phyloP scores from a whole-genome alignment of 1,139 yeast genomes.

The Suhomyces kunorum region DNA sequence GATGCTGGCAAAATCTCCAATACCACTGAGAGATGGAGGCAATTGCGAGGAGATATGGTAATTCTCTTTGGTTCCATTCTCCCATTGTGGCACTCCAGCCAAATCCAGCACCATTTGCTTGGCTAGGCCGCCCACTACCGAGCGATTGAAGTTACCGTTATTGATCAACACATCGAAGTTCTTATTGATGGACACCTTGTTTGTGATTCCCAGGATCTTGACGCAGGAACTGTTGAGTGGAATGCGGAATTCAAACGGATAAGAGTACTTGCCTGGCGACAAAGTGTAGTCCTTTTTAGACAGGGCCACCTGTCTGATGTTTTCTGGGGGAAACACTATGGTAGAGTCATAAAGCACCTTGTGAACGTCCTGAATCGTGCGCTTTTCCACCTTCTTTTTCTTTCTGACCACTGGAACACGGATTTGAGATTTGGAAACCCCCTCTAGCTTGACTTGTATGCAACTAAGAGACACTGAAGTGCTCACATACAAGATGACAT shows the following conservation, averaged over 20 bases:
- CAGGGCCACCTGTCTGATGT: conserved; percentile 48
- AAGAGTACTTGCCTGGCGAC: conserved; percentile 59
- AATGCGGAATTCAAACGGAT: conserved; percentile 57
- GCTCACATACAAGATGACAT: conserved; percentile 44
- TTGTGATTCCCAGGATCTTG: conserved; percentile 44
- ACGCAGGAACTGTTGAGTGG: conserved; percentile 55
- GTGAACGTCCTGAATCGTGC: conserved; percentile 45
- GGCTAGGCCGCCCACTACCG: conserved; percentile 26
- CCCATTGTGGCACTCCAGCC: conserved; percentile 7
- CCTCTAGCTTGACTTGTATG: conserved; percentile 63
- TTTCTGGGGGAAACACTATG: conserved; percentile 63
- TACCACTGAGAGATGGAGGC: conserved; percentile 59
- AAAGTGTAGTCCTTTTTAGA: conserved; percentile 59
- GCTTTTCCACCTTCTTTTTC: conserved; percentile 20
- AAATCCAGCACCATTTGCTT: conserved; percentile 2
- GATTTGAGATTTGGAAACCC: conserved; percentile 47
- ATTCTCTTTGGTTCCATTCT: conserved; percentile 1
- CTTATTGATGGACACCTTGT: conserved; percentile 38
- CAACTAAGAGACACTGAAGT: conserved; percentile 50
- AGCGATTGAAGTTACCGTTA: conserved; percentile 36
- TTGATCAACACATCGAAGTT: conserved; percentile 36
- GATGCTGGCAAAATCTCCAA: conserved; percentile 48
- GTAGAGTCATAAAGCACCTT: conserved; percentile 55
- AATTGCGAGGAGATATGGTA: conserved; percentile 47
- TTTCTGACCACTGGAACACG: conserved; percentile 21